These are phyloP conservation scores for Polychaeton citri DNA, from an alignment of 2,329 filamentous ascomycete species.

Conservation along the genomic window DNA sequence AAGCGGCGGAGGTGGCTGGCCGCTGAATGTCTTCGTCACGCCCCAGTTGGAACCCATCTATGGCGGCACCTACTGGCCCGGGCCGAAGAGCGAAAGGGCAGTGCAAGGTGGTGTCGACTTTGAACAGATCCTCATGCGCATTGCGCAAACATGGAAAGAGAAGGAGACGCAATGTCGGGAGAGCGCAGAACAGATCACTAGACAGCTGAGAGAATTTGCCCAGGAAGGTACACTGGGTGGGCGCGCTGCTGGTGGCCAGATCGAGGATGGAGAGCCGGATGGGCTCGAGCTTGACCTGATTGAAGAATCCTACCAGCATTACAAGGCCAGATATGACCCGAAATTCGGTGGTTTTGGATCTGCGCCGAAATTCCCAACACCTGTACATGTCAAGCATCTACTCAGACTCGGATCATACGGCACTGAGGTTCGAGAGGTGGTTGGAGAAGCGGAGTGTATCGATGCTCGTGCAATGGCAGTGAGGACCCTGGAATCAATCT, in stretches of 20 bases:
- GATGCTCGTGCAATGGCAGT: conserved; percentile 68
- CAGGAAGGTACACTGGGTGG: conserved; percentile 61
- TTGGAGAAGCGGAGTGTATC: conserved; percentile 66
- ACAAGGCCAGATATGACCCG: conserved; percentile 66
- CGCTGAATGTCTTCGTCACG: conserved; percentile 90
- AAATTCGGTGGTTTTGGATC: conserved; percentile 61
- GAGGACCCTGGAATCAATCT: conserved; percentile 67
- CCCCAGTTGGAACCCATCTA: conserved; percentile 88
- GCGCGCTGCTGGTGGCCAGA: conserved; percentile 10
- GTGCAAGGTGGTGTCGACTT: conserved; percentile 54
- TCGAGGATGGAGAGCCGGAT: conserved; percentile 37
- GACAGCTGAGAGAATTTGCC: conserved; percentile 73
- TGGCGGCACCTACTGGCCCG: conserved; percentile 91
- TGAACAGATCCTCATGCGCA: conserved; percentile 67
- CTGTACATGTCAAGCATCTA: conserved; percentile 71
- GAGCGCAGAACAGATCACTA: conserved; percentile 70
- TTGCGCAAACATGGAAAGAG: conserved; percentile 61
- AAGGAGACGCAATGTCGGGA: conserved; percentile 72
- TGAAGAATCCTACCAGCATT: conserved; percentile 77
- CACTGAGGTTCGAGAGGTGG: conserved; percentile 62
- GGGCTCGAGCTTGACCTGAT: conserved; percentile 79
- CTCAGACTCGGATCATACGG: conserved; percentile 62
- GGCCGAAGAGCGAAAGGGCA: conserved; percentile 47
- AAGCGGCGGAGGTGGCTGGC: conserved; percentile 83
- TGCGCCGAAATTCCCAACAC: conserved; percentile 81